These are phyloP conservation scores for Zalerion maritima DNA, from an alignment of 495 filamentous ascomycete genomes.

Conservation along the genomic window DNA sequence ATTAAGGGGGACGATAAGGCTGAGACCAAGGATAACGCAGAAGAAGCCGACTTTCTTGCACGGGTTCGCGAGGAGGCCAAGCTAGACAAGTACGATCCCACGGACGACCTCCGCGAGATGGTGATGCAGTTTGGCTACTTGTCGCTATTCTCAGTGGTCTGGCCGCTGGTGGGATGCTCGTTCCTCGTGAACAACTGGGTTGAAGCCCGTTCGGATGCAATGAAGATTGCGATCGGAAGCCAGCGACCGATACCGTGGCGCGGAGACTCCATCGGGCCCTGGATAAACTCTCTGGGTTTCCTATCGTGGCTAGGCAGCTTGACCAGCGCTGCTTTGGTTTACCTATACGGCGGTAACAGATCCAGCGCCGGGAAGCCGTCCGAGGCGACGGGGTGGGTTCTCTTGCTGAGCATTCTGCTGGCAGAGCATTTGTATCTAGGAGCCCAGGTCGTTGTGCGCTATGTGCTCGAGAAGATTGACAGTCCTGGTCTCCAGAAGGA, in stretches of 20 bases:
- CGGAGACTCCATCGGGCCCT: conserved; percentile 87
- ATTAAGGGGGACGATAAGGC: conserved; percentile 59
- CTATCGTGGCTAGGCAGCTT: conserved; percentile 84
- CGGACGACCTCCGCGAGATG: conserved; percentile 85
- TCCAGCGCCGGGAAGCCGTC: conserved; percentile 38
- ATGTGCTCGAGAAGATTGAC: conserved; percentile 65
- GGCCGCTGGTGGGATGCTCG: conserved; percentile 76
- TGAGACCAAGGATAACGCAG: conserved; percentile 45
- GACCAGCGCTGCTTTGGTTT: conserved; percentile 70
- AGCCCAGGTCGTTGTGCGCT: conserved; percentile 52
- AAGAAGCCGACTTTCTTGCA: conserved; percentile 62
- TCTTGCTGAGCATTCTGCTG: conserved; percentile 73
- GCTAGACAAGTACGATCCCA: conserved; percentile 73
- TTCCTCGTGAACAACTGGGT: conserved; percentile 97
- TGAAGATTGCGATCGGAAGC: conserved; percentile 87
- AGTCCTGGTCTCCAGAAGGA: conserved; percentile 73
- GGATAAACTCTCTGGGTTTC: conserved; percentile 78
- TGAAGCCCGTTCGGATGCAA: conserved; percentile 81
- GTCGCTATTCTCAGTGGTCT: conserved; percentile 83
- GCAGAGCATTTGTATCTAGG: conserved; percentile 77
- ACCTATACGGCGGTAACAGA: conserved; percentile 62
- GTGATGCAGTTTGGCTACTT: conserved; percentile 88
- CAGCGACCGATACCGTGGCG: conserved; percentile 75
- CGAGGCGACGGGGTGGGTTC: conserved; percentile 62
- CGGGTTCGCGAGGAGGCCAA: conserved; percentile 82